Evolutionary conservation across 176 grass and related monocot genomes (phyloP), one percentile per base, ranked within the genome.

Genomic region (Metroxylon sagu): DNA sequence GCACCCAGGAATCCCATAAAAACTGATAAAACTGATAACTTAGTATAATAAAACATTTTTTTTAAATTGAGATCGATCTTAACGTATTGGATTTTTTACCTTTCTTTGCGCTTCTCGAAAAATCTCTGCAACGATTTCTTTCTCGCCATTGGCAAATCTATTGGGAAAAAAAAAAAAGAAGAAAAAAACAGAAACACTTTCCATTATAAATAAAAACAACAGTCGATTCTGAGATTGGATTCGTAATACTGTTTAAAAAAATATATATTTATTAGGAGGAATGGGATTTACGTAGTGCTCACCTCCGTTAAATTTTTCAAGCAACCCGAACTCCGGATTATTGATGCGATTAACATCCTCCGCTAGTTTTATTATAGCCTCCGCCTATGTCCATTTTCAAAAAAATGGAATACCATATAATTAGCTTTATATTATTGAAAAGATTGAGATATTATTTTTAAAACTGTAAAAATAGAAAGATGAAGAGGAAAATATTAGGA

Each of bases 91-190:
- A 12, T 43, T 43, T 43, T 10, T 2, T 14, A 70, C 67, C 67
- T 59, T 59, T 70, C 35, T 16, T 70, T 58, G 14, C 67, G 67
- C 30, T 49, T 70, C 67, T 70, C 35, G 5, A 70, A 19, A 55
- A 70, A 70, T 16, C 54, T 31, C 35, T 70, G 67, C 55, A 70
- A 23, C 25, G 67, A 70, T 50, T 59, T 70, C 54, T 29, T 70
- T 21, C 67, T 19, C 1, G 67, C 39, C 4, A 70, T 27, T 0
- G 67, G 67, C 39, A 70, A 43, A 6, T 49, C 19, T n/a, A 15
- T 55, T 59, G 21, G 16, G 4, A 1, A 27, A 21, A 17, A 8
- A 50, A 18, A 15, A 26, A 5, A 16, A 15, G 14, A 0, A 57
- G 0, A 21, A n/a, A 14, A 15, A 25, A 31, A 6, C 51, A 27